These are phyloP conservation scores for Pyrus pyrifolia DNA, from an alignment of 306 rosid genomes.

Conservation along the genomic window DNA sequence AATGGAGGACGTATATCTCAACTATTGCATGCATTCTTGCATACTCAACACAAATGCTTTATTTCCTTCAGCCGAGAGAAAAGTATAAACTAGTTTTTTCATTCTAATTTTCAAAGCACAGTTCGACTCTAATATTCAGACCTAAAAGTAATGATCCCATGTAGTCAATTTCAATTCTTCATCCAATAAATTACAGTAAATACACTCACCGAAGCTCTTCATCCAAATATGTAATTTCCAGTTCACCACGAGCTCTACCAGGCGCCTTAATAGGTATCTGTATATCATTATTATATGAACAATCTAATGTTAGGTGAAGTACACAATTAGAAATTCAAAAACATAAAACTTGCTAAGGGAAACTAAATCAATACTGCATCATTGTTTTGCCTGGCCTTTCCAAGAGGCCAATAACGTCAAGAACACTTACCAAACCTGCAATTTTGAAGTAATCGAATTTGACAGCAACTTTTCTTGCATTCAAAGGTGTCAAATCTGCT, in stretches of 20 bases:
- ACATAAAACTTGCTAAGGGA: not conserved
- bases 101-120: not conserved
- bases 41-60: not conserved
- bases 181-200: not conserved
- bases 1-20: not conserved
- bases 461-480: slow-evolving; percentile 82
- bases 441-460: slow-evolving; percentile 79
- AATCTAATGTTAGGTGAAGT: not conserved
- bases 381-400: too few species aligned
- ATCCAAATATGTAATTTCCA: slow-evolving; percentile 80
- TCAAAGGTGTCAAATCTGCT: slow-evolving; percentile 79
- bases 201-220: slow-evolving; percentile 75
- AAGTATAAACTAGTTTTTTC: not conserved
- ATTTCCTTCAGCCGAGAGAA: not conserved
- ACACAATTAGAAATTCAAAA: not conserved
- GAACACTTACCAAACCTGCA: slow-evolving; percentile 65
- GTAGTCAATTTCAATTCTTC: not conserved
- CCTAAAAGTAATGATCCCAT: not conserved
- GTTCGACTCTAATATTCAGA: not conserved
- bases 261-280: slow-evolving; percentile 94
- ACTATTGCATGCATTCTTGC: not conserved
- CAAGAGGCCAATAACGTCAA: not conserved
- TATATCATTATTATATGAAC: slow-evolving; percentile 10
- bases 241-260: slow-evolving; percentile 77
- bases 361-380: not conserved